These are phyloP conservation scores for Phytophthora constricta DNA, from an alignment of 352 stramenopile genomes.

Conservation along the genomic window DNA sequence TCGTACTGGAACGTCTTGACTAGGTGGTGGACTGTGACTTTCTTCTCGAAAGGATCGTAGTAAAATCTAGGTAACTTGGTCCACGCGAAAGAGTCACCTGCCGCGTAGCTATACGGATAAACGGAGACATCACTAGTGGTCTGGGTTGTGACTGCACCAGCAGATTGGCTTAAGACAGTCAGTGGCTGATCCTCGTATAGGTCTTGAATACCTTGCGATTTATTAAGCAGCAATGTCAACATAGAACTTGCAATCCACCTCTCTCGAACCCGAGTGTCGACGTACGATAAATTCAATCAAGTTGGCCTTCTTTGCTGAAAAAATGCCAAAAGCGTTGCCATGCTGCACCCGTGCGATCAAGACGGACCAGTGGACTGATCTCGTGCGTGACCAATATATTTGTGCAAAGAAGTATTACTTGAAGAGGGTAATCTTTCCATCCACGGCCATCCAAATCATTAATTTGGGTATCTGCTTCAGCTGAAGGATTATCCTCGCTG, in stretches of 20 bases:
- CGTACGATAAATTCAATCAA: constrained; percentile 49
- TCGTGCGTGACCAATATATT: constrained; percentile 70
- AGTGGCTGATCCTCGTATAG: constrained; percentile 51
- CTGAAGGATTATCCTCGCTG: constrained; percentile 1
- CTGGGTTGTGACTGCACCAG: constrained; percentile 13
- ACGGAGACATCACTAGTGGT: constrained; percentile 36
- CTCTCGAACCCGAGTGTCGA: constrained; percentile 33
- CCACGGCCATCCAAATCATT: background rate
- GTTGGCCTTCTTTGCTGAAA: constrained; percentile 59
- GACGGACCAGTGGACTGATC: constrained; percentile 42
- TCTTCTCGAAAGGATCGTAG: constrained; percentile 65
- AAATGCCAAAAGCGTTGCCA: constrained; percentile 60
- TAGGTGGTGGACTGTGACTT: constrained; percentile 59
- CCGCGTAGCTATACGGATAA: constrained; percentile 52
- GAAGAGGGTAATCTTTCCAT: constrained; percentile 54
- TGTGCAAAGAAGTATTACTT: constrained; percentile 62
- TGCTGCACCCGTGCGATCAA: constrained; percentile 41
- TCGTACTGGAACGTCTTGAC: constrained; percentile 72
- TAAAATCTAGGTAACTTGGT: constrained; percentile 68
- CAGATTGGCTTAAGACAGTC: constrained; percentile 18
- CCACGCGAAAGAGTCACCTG: constrained; percentile 62
- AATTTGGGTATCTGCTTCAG: constrained; percentile 6
- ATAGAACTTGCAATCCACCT: constrained; percentile 52
- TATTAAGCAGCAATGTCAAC: constrained; percentile 60
- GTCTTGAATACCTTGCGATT: constrained; percentile 49